phyloP scores from a whole-genome alignment of 176 grass and related monocot species.

The Bromus sterilis region DNA sequence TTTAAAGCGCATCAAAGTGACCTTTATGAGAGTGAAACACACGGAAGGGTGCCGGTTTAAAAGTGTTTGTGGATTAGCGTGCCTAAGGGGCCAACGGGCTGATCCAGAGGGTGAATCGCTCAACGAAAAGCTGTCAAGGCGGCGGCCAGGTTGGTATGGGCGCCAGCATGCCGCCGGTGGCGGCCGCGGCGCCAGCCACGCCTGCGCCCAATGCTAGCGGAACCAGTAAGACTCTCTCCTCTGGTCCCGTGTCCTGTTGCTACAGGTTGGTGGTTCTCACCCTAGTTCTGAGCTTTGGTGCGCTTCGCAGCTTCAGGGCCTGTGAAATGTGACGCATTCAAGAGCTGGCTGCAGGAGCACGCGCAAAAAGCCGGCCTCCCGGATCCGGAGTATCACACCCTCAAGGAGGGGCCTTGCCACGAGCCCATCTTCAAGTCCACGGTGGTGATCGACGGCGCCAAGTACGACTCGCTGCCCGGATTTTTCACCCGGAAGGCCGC shows the following conservation, averaged over 20 bases:
- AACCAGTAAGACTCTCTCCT: not conserved
- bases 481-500: conserved; percentile 82
- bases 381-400: conserved; percentile 66
- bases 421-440: conserved; percentile 83
- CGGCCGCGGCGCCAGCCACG: not conserved
- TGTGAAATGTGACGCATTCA: conserved; percentile 81
- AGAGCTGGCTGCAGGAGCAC: conserved; percentile 85
- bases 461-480: conserved; percentile 66
- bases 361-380: conserved; percentile 46
- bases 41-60: too few species aligned
- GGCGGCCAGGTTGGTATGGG: not conserved
- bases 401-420: conserved; percentile 83
- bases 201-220: not conserved
- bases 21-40: too few species aligned
- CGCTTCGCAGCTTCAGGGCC: conserved; percentile 36
- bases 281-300: not conserved
- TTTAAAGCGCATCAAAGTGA: too few species aligned
- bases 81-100: too few species aligned
- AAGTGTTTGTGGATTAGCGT: too few species aligned
- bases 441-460: conserved; percentile 50
- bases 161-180: not conserved
- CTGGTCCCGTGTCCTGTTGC: not conserved
- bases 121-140: too few species aligned
- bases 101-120: too few species aligned
- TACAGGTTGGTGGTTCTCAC: not conserved